phyloP scores from a whole-genome alignment of 2,329 filamentous ascomycete genomes.

The Aureobasidium sp. region DNA sequence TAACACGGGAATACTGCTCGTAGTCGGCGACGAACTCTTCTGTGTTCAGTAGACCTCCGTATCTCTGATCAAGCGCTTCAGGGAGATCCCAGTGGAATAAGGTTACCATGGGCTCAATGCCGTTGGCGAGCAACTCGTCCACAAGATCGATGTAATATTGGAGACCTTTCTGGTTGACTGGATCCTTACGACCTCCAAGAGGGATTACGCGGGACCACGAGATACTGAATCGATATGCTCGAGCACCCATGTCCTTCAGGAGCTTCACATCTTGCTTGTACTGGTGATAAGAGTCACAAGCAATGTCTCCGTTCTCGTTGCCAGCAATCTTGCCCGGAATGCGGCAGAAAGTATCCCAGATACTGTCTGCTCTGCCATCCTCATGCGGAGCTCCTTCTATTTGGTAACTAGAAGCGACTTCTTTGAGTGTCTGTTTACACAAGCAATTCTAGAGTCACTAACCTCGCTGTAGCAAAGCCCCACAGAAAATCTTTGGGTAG shows the following conservation, averaged over 20 bases:
- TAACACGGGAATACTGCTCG: conserved; percentile 65
- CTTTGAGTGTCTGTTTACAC: background rate
- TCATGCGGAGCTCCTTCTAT: conserved; percentile 69
- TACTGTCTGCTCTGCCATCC: conserved; percentile 72
- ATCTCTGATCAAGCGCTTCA: conserved; percentile 67
- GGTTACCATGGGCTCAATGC: conserved; percentile 73
- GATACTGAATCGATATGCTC: conserved; percentile 75
- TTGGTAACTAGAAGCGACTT: conserved; percentile 60
- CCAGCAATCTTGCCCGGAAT: conserved; percentile 77
- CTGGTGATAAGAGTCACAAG: conserved; percentile 81
- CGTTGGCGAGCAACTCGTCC: conserved; percentile 66
- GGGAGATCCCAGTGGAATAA: conserved; percentile 90
- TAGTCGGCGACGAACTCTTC: conserved; percentile 77
- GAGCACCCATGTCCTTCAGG: conserved; percentile 63
- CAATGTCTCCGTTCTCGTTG: conserved; percentile 63
- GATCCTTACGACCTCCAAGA: conserved; percentile 66
- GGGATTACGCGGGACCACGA: conserved; percentile 83
- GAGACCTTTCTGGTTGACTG: conserved; percentile 69
- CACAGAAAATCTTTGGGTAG: conserved; percentile 25
- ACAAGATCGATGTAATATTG: conserved; percentile 72
- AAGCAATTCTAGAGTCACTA: background rate
- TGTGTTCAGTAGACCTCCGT: conserved; percentile 72
- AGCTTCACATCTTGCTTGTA: conserved; percentile 69
- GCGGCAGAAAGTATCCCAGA: conserved; percentile 85
- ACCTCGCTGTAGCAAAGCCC: conserved; percentile 64